Percentiles rank a stretch among this genome's conserved stretches.
phyloP scores from a whole-genome alignment of 2,329 filamentous ascomycete genomes.

The Verticillium dahliae region DNA sequence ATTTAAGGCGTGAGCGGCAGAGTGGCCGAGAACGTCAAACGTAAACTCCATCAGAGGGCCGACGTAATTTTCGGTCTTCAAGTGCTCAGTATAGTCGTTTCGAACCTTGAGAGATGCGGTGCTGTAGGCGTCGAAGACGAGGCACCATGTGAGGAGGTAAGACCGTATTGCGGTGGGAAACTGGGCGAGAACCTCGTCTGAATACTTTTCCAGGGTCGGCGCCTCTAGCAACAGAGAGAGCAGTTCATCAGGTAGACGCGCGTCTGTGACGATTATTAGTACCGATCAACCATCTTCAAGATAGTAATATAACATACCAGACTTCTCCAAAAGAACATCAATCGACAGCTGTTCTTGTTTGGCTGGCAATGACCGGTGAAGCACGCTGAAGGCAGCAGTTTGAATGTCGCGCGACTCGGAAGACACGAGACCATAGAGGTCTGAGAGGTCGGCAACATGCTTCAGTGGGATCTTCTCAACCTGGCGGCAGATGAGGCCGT shows the following conservation, averaged over 20 bases:
- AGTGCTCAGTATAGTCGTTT: slow-evolving; percentile 69
- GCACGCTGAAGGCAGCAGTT: slow-evolving; percentile 69
- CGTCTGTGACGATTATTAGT: slow-evolving; percentile 30
- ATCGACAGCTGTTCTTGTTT: slow-evolving; percentile 78
- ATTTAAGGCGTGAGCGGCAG: slow-evolving; percentile 65
- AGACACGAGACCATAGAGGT: slow-evolving; percentile 70
- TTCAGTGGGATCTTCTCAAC: slow-evolving; percentile 57
- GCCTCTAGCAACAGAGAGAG: slow-evolving; percentile 76
- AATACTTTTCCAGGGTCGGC: slow-evolving; percentile 62
- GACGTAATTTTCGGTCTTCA: slow-evolving; percentile 69
- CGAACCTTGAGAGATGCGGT: slow-evolving; percentile 77
- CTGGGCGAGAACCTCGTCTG: slow-evolving; percentile 57
- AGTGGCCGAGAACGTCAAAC: slow-evolving; percentile 80
- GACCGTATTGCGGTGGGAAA: slow-evolving; percentile 67
- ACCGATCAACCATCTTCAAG: neutral
- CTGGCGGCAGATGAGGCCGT: slow-evolving; percentile 65
- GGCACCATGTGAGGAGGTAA: slow-evolving; percentile 83
- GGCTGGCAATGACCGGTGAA: slow-evolving; percentile 73
- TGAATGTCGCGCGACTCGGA: slow-evolving; percentile 72
- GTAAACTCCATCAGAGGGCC: slow-evolving; percentile 67
- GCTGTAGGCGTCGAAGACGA: slow-evolving; percentile 81
- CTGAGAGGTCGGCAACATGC: slow-evolving; percentile 55
- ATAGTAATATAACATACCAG: slow-evolving; percentile 25
- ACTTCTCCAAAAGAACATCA: slow-evolving; percentile 66
- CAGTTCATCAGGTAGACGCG: slow-evolving; percentile 74